These are phyloP conservation scores for Penicillium sp. DNA, from an alignment of 2,329 filamentous ascomycete species.

Conservation along the genomic window DNA sequence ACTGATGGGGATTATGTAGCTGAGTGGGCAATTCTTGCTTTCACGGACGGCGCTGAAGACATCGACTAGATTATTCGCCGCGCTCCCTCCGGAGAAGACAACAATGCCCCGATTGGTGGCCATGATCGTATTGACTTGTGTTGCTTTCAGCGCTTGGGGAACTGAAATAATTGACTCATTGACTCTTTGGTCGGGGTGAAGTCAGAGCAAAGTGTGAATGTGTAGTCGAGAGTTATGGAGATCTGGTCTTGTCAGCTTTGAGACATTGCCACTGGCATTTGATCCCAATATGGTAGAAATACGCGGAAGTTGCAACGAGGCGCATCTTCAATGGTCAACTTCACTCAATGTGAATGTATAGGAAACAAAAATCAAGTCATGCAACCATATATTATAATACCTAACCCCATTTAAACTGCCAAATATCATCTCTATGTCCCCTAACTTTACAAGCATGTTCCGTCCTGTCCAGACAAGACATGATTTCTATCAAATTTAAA, in stretches of 20 bases:
- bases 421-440: constrained; percentile 21
- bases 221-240: too few relatives aligned
- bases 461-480: constrained; percentile 16
- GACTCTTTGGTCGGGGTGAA: too few relatives aligned
- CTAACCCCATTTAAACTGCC: constrained; percentile 2
- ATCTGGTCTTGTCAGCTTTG: neutral
- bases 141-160: neutral
- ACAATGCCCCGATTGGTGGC: constrained; percentile 58
- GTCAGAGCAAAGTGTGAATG: neutral
- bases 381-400: constrained; percentile 12
- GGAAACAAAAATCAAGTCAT: too few relatives aligned
- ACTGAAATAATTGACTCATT: too few relatives aligned
- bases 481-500: constrained; percentile 20
- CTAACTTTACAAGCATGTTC: constrained; percentile 26
- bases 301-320: constrained; percentile 9
- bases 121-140: constrained; percentile 6
- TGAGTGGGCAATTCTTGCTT: constrained; percentile 64
- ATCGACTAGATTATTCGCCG: constrained; percentile 91
- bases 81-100: constrained; percentile 87
- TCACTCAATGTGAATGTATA: too few relatives aligned
- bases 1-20: constrained; percentile 89
- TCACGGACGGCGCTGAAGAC: constrained; percentile 68
- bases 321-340: too few relatives aligned
- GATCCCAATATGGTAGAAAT: neutral
- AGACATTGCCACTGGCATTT: constrained; percentile 3